Evolutionary conservation across 352 stramenopile genomes (phyloP).

Genomic region (Pythium aristosporum): DNA sequence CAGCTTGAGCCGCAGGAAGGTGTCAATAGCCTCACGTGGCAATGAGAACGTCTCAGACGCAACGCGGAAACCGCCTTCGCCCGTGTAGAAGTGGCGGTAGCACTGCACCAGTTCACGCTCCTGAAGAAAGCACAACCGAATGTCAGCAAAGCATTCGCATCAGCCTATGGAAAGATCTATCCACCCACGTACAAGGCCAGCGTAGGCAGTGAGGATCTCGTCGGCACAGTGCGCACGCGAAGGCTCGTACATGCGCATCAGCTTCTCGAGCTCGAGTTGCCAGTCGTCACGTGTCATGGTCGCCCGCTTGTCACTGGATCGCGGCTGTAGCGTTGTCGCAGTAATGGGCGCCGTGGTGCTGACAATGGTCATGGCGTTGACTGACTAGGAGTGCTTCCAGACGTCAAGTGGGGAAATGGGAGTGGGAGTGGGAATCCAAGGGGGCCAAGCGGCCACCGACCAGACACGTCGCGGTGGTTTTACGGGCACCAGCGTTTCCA

Average conservation of each 20-base stretch:
- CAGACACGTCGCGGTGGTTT: neutral
- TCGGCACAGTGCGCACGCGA: slow-evolving; percentile 33
- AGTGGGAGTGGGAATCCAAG: neutral
- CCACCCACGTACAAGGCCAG: slow-evolving; percentile 36
- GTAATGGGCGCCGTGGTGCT: neutral
- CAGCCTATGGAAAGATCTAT: neutral
- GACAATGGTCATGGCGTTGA: slow-evolving; percentile 15
- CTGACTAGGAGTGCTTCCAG: neutral
- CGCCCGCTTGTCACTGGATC: slow-evolving; percentile 9
- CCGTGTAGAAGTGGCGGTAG: slow-evolving; percentile 65
- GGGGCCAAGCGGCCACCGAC: neutral
- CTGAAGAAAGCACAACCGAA: slow-evolving; percentile 1
- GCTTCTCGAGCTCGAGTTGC: slow-evolving; percentile 35
- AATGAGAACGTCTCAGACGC: slow-evolving; percentile 40
- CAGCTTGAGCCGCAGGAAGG: slow-evolving; percentile 52
- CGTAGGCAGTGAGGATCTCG: slow-evolving; percentile 48
- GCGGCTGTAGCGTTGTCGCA: neutral
- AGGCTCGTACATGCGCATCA: slow-evolving; percentile 52
- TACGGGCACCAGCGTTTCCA: slow-evolving; percentile 15
- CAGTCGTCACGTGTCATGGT: slow-evolving; percentile 14
- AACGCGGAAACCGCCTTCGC: slow-evolving; percentile 45
- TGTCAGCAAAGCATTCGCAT: too few relatives aligned
- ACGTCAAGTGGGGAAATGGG: neutral
- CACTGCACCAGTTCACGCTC: slow-evolving; percentile 64
- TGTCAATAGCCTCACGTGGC: slow-evolving; percentile 51